A percentile compares a stretch with the other conserved stretches of the same genome.
Conservation (phyloP, 352 stramenopile genomes). For the Phytophthora citricola region DNA sequence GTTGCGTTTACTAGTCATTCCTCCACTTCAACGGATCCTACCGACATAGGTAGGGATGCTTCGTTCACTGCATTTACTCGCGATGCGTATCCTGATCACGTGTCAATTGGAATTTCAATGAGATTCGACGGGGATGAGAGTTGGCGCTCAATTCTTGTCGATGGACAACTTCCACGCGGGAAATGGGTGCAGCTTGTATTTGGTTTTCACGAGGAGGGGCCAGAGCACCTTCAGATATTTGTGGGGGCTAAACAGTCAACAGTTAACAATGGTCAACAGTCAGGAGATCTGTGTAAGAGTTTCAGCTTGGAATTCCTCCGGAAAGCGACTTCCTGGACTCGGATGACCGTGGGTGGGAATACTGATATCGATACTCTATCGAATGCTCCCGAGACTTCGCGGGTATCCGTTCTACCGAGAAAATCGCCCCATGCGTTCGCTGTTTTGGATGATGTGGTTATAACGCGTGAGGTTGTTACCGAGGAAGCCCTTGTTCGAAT, state of each 20-base stretch:
- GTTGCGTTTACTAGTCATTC: slow-evolving; percentile 12
- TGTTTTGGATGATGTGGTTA: slow-evolving; percentile 46
- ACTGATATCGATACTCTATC: slow-evolving; percentile 3
- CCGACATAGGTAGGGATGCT: neutral
- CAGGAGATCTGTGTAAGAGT: neutral
- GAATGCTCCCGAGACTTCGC: neutral
- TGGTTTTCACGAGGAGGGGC: slow-evolving; percentile 8
- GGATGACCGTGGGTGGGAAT: slow-evolving; percentile 20
- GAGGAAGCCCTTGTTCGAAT: slow-evolving; percentile 31
- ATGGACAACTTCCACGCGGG: slow-evolving; percentile 12
- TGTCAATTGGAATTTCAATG: slow-evolving; percentile 25
- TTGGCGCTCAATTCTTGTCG: slow-evolving; percentile 23
- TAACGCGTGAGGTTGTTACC: slow-evolving; percentile 11
- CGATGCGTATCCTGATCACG: slow-evolving; percentile 11
- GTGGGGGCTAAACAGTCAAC: slow-evolving; percentile 24
- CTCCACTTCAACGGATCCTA: slow-evolving; percentile 4
- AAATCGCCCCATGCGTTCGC: slow-evolving; percentile 17
- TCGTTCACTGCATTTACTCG: slow-evolving; percentile 26
- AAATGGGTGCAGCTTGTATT: slow-evolving; percentile 32
- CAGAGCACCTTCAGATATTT: slow-evolving; percentile 23
- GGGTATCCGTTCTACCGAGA: slow-evolving; percentile 9
- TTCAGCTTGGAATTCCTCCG: slow-evolving; percentile 16
- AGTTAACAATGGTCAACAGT: slow-evolving; percentile 8
- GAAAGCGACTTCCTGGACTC: slow-evolving; percentile 19
- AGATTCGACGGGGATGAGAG: slow-evolving; percentile 6